phyloP scores from a whole-genome alignment of 306 rosid genomes.

The Datisca glomerata region DNA sequence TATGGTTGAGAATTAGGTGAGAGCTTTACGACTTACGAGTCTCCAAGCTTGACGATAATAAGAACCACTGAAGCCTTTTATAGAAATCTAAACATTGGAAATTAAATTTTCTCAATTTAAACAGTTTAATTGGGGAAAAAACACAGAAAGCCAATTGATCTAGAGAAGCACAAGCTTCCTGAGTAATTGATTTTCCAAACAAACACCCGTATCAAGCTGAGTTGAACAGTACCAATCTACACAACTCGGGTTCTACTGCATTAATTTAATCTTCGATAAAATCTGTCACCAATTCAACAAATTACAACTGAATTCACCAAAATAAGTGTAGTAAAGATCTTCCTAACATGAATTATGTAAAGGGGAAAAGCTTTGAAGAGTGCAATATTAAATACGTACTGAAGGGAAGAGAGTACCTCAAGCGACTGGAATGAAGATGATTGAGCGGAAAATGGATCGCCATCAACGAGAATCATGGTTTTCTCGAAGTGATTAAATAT shows the following conservation, averaged over 20 bases:
- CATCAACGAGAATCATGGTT: conserved; percentile 23
- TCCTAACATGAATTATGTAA: background rate
- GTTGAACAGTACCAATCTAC: too few relatives aligned
- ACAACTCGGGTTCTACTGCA: too few relatives aligned
- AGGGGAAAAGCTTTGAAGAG: background rate
- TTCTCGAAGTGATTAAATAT: too few relatives aligned
- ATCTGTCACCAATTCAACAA: too few relatives aligned
- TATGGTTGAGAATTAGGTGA: background rate
- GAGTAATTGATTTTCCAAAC: too few relatives aligned
- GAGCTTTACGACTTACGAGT: background rate
- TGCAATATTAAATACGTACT: background rate
- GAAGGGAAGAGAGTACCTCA: conserved; percentile 6
- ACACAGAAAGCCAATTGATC: background rate
- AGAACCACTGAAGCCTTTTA: conserved; percentile 2
- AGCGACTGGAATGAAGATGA: conserved; percentile 10
- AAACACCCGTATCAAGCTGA: too few relatives aligned
- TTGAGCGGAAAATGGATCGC: conserved; percentile 7
- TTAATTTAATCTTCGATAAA: too few relatives aligned
- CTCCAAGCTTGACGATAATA: background rate
- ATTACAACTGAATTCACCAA: too few relatives aligned
- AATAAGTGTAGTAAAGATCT: background rate
- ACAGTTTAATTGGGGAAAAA: conserved; percentile 2
- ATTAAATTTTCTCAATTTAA: background rate
- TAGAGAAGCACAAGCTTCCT: too few relatives aligned
- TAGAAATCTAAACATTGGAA: background rate